These are phyloP conservation scores for Rubia peregrina DNA, from an alignment of 305 asterid species.

Conservation along the genomic window DNA sequence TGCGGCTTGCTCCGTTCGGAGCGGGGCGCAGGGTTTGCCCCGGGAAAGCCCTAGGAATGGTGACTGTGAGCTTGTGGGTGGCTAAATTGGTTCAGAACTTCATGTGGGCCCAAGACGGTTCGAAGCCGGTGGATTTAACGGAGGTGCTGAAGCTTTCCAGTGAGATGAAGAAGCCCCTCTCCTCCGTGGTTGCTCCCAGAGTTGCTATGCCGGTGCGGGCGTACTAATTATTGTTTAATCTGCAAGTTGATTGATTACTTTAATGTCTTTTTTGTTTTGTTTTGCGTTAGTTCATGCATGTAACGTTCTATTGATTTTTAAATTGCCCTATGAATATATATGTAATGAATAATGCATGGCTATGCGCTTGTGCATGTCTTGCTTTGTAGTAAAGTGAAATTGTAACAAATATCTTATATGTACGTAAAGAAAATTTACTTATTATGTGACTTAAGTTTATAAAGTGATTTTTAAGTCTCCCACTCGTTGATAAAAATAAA, in stretches of 20 bases:
- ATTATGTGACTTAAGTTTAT: too few relatives aligned
- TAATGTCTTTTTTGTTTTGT: not conserved
- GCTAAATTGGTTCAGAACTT: conserved; percentile 41
- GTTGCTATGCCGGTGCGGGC: not conserved
- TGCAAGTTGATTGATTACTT: not conserved
- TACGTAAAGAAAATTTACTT: too few relatives aligned
- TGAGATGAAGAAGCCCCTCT: conserved; percentile 56
- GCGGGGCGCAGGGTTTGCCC: conserved; percentile 63
- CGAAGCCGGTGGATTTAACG: conserved; percentile 32
- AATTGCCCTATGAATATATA: not conserved
- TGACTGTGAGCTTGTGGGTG: conserved; percentile 45
- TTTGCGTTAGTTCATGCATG: not conserved
- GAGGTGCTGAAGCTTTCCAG: conserved; percentile 58
- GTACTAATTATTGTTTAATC: not conserved
- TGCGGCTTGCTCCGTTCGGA: conserved; percentile 63
- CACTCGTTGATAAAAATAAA: too few relatives aligned
- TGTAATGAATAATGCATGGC: not conserved
- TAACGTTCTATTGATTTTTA: not conserved
- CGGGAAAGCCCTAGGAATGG: conserved; percentile 43
- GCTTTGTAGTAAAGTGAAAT: not conserved
- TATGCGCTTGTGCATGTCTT: conserved; percentile 1
- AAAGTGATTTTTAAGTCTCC: too few relatives aligned
- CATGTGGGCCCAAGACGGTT: conserved; percentile 26
- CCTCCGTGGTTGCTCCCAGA: conserved; percentile 32
- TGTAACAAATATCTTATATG: too few relatives aligned